Percentiles rank a stretch among this genome's conserved stretches.
Evolutionary conservation across 208 protist species (phyloP).

Genomic region (Leishmania mexicana): DNA sequence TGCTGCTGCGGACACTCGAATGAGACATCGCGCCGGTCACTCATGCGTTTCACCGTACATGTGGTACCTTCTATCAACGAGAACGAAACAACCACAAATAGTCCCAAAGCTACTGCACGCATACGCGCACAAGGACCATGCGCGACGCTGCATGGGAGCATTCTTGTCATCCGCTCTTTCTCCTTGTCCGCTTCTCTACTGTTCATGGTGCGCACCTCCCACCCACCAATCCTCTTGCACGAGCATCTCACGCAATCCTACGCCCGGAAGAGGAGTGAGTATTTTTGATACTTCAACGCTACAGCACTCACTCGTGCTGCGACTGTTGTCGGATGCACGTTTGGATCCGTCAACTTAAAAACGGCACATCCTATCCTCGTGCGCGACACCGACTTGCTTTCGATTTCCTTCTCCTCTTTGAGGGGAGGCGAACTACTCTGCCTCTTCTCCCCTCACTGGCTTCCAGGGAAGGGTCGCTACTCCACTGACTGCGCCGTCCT

Average conservation of each 20-base stretch:
- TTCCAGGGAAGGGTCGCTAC: not conserved
- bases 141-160: not conserved
- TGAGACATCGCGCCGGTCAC: not conserved
- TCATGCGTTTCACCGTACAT: too few species aligned
- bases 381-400: not conserved
- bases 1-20: too few species aligned
- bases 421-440: too few species aligned
- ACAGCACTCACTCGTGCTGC: not conserved
- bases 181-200: not conserved
- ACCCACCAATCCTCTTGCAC: not conserved
- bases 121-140: not conserved
- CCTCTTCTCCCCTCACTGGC: not conserved
- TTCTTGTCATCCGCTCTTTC: not conserved
- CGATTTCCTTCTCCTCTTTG: not conserved
- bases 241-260: not conserved
- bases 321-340: not conserved
- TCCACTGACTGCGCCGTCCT: not conserved
- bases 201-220: not conserved
- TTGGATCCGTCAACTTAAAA: not conserved
- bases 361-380: not conserved
- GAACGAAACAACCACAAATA: not conserved
- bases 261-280: not conserved
- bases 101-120: too few species aligned
- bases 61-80: not conserved
- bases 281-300: not conserved